A percentile compares a stretch with the other conserved stretches of the same genome.
Evolutionary conservation across 176 grass and related monocot genomes (phyloP).

Genomic region (Hsuehochloa calcarea): DNA sequence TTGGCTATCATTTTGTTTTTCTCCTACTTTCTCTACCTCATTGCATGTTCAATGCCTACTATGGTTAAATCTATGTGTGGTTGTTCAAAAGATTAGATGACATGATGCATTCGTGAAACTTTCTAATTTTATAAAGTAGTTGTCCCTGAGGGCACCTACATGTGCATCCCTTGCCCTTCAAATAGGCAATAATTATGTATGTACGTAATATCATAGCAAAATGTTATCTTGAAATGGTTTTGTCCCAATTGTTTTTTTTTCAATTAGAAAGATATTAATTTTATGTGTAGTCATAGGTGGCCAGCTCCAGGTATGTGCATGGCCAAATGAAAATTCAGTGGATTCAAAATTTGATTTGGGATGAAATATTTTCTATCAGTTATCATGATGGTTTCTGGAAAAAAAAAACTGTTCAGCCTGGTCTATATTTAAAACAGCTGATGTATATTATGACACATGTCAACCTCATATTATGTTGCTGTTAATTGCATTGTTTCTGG

Average conservation of each 20-base stretch:
- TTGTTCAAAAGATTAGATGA: conserved; percentile 13
- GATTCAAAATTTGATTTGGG: background rate
- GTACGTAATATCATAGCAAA: background rate
- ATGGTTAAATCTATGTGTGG: background rate
- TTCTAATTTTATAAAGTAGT: background rate
- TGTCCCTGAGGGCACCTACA: background rate
- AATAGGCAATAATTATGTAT: conserved; percentile 19
- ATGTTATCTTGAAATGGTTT: background rate
- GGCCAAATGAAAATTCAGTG: background rate
- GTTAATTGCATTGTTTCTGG: background rate
- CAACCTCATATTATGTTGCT: background rate
- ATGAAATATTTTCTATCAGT: background rate
- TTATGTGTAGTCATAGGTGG: background rate
- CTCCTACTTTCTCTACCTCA: background rate
- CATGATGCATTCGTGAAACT: background rate
- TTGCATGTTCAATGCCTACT: background rate
- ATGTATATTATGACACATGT: background rate
- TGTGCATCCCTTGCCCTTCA: background rate
- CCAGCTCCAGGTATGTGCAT: background rate
- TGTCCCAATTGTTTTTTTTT: background rate
- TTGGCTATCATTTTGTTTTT: background rate
- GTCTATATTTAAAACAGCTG: background rate
- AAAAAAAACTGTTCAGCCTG: background rate
- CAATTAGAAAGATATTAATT: background rate
- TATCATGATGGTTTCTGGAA: background rate